Evolutionary conservation across 768 basidiomycete species (phyloP).

Genomic region (Lactarius pseudohatsudake): DNA sequence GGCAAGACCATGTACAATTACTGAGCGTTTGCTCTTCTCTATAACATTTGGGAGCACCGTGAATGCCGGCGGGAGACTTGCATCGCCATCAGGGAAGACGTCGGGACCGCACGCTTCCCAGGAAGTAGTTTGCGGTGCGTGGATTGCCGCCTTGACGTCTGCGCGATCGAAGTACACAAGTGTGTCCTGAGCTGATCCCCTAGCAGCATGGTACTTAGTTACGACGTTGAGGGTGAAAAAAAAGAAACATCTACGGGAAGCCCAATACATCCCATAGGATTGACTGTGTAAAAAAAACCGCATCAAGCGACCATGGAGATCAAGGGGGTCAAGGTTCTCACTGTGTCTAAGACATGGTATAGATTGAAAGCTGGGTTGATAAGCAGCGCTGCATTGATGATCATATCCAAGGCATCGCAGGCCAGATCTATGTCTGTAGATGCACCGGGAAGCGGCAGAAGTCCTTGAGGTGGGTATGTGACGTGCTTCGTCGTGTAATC

Average conservation of each 20-base stretch:
- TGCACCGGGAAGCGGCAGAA: slow-evolving; percentile 65
- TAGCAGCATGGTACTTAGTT: slow-evolving; percentile 27
- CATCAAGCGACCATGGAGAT: not conserved
- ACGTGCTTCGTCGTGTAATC: slow-evolving; percentile 61
- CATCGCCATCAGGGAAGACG: slow-evolving; percentile 64
- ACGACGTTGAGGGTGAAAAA: not conserved
- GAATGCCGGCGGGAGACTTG: slow-evolving; percentile 59
- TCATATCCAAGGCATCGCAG: slow-evolving; percentile 68
- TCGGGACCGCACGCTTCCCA: slow-evolving; percentile 31
- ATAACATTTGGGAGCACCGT: slow-evolving; percentile 72
- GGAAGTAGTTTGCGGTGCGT: slow-evolving; percentile 40
- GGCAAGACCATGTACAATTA: slow-evolving; percentile 70
- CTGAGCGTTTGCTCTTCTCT: slow-evolving; percentile 65
- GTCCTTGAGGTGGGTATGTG: slow-evolving; percentile 66
- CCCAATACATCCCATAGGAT: slow-evolving; percentile 78
- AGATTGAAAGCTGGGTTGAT: slow-evolving; percentile 77
- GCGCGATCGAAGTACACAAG: slow-evolving; percentile 69
- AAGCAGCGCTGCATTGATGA: slow-evolving; percentile 58
- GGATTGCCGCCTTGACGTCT: slow-evolving; percentile 70
- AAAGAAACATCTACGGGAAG: slow-evolving; percentile 55
- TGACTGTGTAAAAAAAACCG: slow-evolving; percentile 37
- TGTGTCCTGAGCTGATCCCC: slow-evolving; percentile 53
- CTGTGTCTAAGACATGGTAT: slow-evolving; percentile 75
- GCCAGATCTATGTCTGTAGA: slow-evolving; percentile 46
- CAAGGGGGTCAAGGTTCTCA: slow-evolving; percentile 29